Base-by-base conservation (phyloP, 1,284 basidiomycete genomes). In the Cerioporus squamosus region DNA sequence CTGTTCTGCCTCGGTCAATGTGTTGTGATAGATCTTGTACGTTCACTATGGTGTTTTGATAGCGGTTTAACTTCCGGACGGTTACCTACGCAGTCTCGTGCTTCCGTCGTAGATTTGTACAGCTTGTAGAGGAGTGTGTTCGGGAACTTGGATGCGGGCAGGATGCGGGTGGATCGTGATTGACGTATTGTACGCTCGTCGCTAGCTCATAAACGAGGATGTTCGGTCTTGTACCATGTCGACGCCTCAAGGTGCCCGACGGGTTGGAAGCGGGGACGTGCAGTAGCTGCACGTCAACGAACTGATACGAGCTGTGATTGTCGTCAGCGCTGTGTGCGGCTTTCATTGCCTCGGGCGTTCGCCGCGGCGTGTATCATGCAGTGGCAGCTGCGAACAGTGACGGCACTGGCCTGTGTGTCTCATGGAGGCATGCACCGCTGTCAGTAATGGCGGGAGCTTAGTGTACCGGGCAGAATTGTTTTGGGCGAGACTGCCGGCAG, bases 291-390 rank as follows among this genome's bases (percentile, higher is more conserved):
- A 54, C 51, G 62, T 61, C 62, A 64, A 64, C 51, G 51, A 18
- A 22, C 14, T 61, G 62, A 61, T 61, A 48, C 23, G 53, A 22
- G 39, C 23, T 22, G 56, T 64, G 62, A 61, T 64, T 61, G 62
- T 64, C 59, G 59, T 38, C 57, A 57, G 55, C 40, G 57, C 57
- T 58, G 56, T 51, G 56, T 52, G 31, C n/a, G 31, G 31, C 24
- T 14, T 22, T 50, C 60, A 53, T 52, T 57, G 59, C 51, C 48
- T 43, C 48, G 17, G 38, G 10, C 36, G 10, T 24, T 23, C 29
- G 29, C 15, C 9, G 20, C 31, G 14, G 18, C 10, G 45, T 47
- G 45, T 33, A 47, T 47, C 45, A 46, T 5, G 33, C 9, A 10
- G 33, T 36, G 33, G 33, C 33, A 10, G 33, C 33, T 36, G 33